phyloP scores from a whole-genome alignment of 805 yeast genomes.

The Spencermartinsiella europaea region DNA sequence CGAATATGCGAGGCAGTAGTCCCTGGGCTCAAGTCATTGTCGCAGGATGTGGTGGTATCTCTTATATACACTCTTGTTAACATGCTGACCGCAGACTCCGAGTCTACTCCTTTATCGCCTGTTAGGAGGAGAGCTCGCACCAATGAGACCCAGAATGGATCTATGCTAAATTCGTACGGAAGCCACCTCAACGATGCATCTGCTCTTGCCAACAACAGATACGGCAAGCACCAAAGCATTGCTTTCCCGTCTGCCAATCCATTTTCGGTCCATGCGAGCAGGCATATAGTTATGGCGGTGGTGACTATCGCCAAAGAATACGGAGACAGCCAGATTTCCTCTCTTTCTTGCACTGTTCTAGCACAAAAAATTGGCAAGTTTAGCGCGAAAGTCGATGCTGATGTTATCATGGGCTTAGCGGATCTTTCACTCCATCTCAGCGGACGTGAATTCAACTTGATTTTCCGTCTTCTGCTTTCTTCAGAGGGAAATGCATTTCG shows the following conservation, averaged over 20 bases:
- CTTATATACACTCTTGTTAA: slow-evolving; percentile 81
- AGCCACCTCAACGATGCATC: slow-evolving; percentile 23
- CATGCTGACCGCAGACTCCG: slow-evolving; percentile 51
- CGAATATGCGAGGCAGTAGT: slow-evolving; percentile 56
- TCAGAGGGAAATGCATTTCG: slow-evolving; percentile 43
- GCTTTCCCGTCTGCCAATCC: not conserved
- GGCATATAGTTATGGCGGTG: slow-evolving; percentile 65
- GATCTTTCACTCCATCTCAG: slow-evolving; percentile 57
- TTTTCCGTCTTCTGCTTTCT: slow-evolving; percentile 53
- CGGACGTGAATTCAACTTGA: slow-evolving; percentile 60
- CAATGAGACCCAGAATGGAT: not conserved
- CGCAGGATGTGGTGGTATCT: slow-evolving; percentile 79
- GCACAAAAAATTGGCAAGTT: slow-evolving; percentile 61
- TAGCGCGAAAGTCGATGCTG: slow-evolving; percentile 44
- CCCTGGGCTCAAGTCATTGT: slow-evolving; percentile 56
- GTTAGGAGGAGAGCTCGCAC: not conserved
- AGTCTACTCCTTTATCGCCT: slow-evolving; percentile 1
- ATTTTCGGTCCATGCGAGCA: slow-evolving; percentile 37
- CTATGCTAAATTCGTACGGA: not conserved
- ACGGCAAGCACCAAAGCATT: slow-evolving; percentile 3
- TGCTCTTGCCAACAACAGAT: slow-evolving; percentile 27
- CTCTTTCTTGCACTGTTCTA: slow-evolving; percentile 73
- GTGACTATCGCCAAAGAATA: slow-evolving; percentile 61
- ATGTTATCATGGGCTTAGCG: slow-evolving; percentile 59
- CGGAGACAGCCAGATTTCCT: slow-evolving; percentile 65